Conservation (phyloP, 106 monocot species). For the Dendrobium officinale region DNA sequence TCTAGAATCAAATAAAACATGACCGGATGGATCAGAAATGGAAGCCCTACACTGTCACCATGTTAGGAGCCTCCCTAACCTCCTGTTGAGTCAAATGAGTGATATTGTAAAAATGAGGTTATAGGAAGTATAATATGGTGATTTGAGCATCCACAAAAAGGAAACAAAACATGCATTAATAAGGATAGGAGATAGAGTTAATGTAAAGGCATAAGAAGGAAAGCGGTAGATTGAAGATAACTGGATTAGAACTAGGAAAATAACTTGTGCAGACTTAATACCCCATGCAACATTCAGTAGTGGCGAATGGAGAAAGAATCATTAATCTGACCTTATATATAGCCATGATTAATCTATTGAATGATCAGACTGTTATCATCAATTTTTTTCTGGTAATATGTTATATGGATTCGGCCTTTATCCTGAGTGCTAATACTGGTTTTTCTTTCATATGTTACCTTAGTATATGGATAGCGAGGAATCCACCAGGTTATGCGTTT, state of each 20-base stretch:
- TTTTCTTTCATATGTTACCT: background rate
- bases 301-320: background rate
- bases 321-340: background rate
- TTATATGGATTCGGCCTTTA: background rate
- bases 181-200: background rate
- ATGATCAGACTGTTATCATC: no score
- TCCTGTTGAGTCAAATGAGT: no score
- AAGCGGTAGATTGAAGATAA: background rate
- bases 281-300: background rate
- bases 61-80: no score
- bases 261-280: background rate
- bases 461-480: constrained; percentile 17
- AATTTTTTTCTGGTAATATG: background rate
- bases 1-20: no score
- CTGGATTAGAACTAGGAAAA: background rate
- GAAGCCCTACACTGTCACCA: no score
- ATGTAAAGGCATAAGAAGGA: background rate
- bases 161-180: background rate
- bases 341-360: no score
- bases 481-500: constrained; percentile 21
- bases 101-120: background rate
- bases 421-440: background rate
- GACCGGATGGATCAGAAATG: no score
- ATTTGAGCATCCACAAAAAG: background rate
- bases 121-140: background rate